Base-by-base conservation (phyloP, 2,329 filamentous ascomycete species). In the Ampelomyces quisqualis region DNA sequence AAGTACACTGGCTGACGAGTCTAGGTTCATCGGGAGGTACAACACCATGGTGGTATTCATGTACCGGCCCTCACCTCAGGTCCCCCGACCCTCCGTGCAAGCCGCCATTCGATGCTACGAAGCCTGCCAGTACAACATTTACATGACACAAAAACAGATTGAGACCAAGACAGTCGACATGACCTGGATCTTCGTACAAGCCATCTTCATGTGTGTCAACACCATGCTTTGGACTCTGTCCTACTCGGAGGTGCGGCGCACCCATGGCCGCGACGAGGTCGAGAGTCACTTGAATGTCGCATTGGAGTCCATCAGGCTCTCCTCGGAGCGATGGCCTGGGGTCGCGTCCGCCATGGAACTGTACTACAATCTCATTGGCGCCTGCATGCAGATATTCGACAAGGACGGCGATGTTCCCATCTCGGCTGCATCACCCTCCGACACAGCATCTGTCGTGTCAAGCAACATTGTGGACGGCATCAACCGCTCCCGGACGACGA, bases 151-250 rank as follows among this genome's bases (percentile, higher is more conserved):
- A 61, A 83, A 86, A 57, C 90, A 95, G 66, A 85, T 95, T 60
- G 80, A 85, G 51, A 82, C 79, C 11, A 78, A 80, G 10, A 83
- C 82, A 15, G 81, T 93, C 8, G 91, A 96, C 61, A 77, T 96
- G 45, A 96, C 90, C 1, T 97, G 91, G 91, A 85, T 95, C 29
- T 95, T 95, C 60, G 81, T 95, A 1, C 79, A 95, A 43, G 84
- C 86, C 14, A 78, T 97, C 27, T 96, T 94, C 71, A 93, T 94
- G 82, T 84, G 88, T 4, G 78, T 97, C 42, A 96, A 95, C 62
- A 90, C 88, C 4, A 79, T 96, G 34, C 77, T 98, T 1, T 98
- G 93, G 93, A 82, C 87, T 2, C 78, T 95, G 6, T 95, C 90
- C 1, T 96, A 95, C 60, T 78, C 85, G 3, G 86, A 91, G 51